These are phyloP conservation scores for Trichoderma sp. DNA, from an alignment of 2,329 filamentous ascomycete species.

Conservation along the genomic window DNA sequence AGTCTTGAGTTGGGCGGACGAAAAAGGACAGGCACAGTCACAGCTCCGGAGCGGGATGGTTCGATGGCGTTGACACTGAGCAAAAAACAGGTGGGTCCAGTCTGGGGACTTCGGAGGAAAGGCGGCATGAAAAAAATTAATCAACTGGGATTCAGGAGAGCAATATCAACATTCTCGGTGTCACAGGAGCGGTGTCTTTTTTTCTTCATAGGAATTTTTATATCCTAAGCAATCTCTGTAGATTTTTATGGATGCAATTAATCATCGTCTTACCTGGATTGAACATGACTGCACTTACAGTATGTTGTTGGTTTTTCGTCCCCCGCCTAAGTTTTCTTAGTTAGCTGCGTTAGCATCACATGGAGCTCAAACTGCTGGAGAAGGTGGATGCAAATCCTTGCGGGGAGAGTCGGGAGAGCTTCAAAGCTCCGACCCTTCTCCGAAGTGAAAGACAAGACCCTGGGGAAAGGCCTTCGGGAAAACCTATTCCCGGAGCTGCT, in stretches of 20 bases:
- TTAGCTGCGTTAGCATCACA: background rate
- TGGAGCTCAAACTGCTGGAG: background rate
- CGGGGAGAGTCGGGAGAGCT: conserved; percentile 14
- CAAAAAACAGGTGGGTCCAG: conserved; percentile 27
- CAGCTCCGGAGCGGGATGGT: conserved; percentile 20
- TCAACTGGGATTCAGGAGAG: background rate
- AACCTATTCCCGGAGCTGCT: conserved; percentile 1
- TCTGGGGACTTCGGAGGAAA: conserved; percentile 11
- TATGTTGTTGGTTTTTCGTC: background rate
- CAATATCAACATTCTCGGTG: background rate
- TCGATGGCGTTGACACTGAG: conserved; percentile 20
- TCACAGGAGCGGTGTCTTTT: background rate
- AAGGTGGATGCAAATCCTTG: conserved; percentile 1
- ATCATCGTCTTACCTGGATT: background rate
- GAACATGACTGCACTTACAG: background rate
- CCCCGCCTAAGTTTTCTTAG: background rate
- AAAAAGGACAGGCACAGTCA: conserved; percentile 15
- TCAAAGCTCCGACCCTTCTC: conserved; percentile 7
- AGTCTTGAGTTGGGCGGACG: conserved; percentile 8
- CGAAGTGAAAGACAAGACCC: background rate
- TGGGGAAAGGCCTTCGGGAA: background rate
- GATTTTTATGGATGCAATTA: background rate
- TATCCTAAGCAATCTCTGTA: background rate
- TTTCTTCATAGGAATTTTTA: background rate
- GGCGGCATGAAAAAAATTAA: background rate